A percentile compares a stretch with the other conserved stretches of the same genome.
phyloP scores from a whole-genome alignment of 306 rosid genomes.

The Castanea sativa region DNA sequence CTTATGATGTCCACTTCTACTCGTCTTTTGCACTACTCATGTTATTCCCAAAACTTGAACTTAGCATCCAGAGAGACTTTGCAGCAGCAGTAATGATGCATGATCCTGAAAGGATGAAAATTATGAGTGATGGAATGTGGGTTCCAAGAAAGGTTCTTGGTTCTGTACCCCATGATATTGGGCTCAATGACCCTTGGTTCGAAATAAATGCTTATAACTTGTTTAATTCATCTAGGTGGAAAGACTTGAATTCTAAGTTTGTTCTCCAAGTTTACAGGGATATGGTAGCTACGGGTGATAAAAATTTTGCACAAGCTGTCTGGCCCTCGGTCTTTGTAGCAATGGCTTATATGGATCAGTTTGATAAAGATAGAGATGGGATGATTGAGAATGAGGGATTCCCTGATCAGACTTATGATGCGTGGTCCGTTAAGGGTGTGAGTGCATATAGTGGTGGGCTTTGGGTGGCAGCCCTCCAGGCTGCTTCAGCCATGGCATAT shows the following conservation, averaged over 20 bases:
- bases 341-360: slow-evolving; percentile 94
- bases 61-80: slow-evolving; percentile 93
- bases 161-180: slow-evolving; percentile 97
- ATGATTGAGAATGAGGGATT: slow-evolving; percentile 96
- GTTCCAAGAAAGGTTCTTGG: slow-evolving; percentile 86
- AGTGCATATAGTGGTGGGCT: slow-evolving; percentile 96
- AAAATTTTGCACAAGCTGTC: slow-evolving; percentile 84
- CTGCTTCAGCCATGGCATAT: slow-evolving; percentile 81
- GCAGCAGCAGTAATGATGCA: slow-evolving; percentile 98
- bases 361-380: slow-evolving; percentile 89
- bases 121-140: slow-evolving; percentile 62
- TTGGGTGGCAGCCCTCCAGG: slow-evolving; percentile 97
- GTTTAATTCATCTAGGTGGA: slow-evolving; percentile 86
- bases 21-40: slow-evolving; percentile 79
- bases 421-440: slow-evolving; percentile 91
- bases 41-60: slow-evolving; percentile 91
- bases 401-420: slow-evolving; percentile 97
- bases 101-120: slow-evolving; percentile 73
- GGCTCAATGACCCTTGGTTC: slow-evolving; percentile 88
- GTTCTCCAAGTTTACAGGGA: slow-evolving; percentile 96
- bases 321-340: slow-evolving; percentile 97
- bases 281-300: slow-evolving; percentile 84
- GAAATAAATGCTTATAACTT: slow-evolving; percentile 87
- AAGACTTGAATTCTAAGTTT: slow-evolving; percentile 96
- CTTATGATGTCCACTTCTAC: slow-evolving; percentile 94